Conservation (phyloP, 1,139 yeast species). For the Casaregolazyma lundiana region DNA sequence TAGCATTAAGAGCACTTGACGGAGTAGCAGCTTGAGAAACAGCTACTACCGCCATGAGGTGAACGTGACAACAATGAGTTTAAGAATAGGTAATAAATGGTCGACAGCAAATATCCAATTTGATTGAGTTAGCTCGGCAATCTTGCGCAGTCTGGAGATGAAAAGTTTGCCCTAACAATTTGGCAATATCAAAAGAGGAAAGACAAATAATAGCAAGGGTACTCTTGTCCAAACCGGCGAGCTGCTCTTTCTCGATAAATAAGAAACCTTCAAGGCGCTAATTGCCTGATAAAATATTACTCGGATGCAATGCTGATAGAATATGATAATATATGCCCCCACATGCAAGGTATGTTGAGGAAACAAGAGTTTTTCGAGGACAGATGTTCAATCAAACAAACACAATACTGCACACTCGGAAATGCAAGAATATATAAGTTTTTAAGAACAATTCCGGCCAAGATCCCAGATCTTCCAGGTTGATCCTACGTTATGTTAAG, state of each 20-base stretch:
- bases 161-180: not conserved
- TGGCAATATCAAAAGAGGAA: not conserved
- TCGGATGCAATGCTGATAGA: not conserved
- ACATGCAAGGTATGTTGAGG: not conserved
- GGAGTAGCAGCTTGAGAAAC: conserved; percentile 3
- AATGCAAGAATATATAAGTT: not conserved
- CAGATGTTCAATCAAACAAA: not conserved
- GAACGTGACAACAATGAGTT: not conserved
- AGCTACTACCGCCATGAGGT: conserved; percentile 11
- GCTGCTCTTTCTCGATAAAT: too few relatives aligned
- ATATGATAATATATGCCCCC: not conserved
- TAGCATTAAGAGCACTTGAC: not conserved
- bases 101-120: not conserved
- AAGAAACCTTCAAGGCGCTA: too few relatives aligned
- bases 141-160: not conserved
- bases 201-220: not conserved
- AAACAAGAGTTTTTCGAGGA: too few relatives aligned
- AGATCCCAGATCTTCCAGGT: not conserved
- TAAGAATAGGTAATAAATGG: not conserved
- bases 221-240: too few relatives aligned
- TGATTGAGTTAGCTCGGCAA: not conserved
- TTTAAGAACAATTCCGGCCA: not conserved
- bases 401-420: not conserved
- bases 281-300: too few relatives aligned
- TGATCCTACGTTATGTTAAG: not conserved